A percentile compares a stretch with the other conserved stretches of the same genome.
These are phyloP conservation scores for Pseudonitzschia delicatissima DNA, from an alignment of 108 stramenopile species.

Conservation along the genomic window DNA sequence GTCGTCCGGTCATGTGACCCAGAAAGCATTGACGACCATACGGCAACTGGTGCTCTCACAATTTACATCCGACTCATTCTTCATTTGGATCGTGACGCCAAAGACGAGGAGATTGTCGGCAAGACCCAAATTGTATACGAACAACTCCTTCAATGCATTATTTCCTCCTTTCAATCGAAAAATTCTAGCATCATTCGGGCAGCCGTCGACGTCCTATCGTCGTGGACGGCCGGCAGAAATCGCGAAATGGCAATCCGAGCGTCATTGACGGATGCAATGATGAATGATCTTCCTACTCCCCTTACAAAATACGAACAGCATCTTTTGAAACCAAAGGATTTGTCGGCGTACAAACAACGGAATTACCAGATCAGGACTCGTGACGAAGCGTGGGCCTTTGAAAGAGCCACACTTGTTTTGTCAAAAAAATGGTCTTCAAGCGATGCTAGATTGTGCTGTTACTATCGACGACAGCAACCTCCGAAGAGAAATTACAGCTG, in stretches of 20 bases:
- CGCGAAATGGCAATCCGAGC: slow-evolving; percentile 53
- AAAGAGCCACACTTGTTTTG: slow-evolving; percentile 52
- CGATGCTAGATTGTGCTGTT: slow-evolving; percentile 45
- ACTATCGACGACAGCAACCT: slow-evolving; percentile 44
- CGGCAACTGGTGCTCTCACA: slow-evolving; percentile 55
- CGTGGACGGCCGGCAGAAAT: slow-evolving; percentile 72
- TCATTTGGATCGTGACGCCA: slow-evolving; percentile 64
- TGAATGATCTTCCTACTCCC: slow-evolving; percentile 27
- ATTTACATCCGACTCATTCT: slow-evolving; percentile 61
- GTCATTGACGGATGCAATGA: slow-evolving; percentile 36
- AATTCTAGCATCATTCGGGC: slow-evolving; percentile 47
- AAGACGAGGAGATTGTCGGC: slow-evolving; percentile 41
- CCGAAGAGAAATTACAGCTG: slow-evolving; percentile 58
- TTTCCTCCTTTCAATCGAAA: slow-evolving; percentile 36
- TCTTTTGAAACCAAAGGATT: slow-evolving; percentile 59
- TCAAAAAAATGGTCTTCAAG: slow-evolving; percentile 52
- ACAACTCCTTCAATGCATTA: slow-evolving; percentile 18
- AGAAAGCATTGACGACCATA: slow-evolving; percentile 29
- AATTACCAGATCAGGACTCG: slow-evolving; percentile 40
- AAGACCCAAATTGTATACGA: slow-evolving; percentile 24
- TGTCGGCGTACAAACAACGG: slow-evolving; percentile 65
- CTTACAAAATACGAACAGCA: slow-evolving; percentile 50
- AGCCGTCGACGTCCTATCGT: slow-evolving; percentile 66
- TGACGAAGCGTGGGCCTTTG: slow-evolving; percentile 50
- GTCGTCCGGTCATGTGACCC: slow-evolving; percentile 17